A percentile compares a stretch with the other conserved stretches of the same genome.
Conservation (phyloP, 768 basidiomycete species). For the Auricularia heimuer region DNA sequence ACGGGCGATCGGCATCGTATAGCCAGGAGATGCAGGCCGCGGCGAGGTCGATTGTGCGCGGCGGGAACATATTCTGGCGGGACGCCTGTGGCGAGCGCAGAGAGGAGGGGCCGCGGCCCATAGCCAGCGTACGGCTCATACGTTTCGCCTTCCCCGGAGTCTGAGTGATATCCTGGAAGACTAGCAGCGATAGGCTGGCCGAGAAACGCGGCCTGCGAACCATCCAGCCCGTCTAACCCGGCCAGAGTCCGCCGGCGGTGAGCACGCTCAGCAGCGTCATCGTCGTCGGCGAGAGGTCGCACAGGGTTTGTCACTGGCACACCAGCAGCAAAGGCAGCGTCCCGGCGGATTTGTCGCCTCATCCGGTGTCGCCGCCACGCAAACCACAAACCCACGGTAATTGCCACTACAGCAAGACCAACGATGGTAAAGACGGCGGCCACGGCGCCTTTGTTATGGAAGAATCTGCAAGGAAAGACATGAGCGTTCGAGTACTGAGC, state of each 20-base stretch:
- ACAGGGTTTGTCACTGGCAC: not conserved
- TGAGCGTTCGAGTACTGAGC: not conserved
- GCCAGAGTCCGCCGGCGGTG: not conserved
- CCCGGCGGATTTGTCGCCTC: slow-evolving; percentile 52
- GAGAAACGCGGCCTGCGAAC: not conserved
- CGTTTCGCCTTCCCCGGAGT: not conserved
- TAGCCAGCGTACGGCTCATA: slow-evolving; percentile 1
- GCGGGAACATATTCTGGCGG: not conserved
- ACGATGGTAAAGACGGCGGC: slow-evolving; percentile 87
- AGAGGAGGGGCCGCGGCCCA: not conserved
- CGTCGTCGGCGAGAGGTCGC: not conserved
- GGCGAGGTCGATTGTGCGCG: not conserved
- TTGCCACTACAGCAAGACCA: slow-evolving; percentile 66
- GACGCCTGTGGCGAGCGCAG: not conserved
- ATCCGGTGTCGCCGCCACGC: slow-evolving; percentile 58
- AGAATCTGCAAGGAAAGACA: slow-evolving; percentile 49
- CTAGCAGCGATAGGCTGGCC: not conserved
- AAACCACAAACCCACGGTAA: slow-evolving; percentile 60
- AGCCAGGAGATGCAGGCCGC: not conserved
- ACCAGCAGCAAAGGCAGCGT: slow-evolving; percentile 54
- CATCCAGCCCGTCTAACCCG: not conserved
- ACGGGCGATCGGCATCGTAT: not conserved
- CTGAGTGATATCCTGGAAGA: not conserved
- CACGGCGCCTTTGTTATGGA: slow-evolving; percentile 80
- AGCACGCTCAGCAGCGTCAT: not conserved